Evolutionary conservation across 2,329 filamentous ascomycete species (phyloP), one percentile per base, ranked within the genome.

Genomic region (Chaetomium globosum): DNA sequence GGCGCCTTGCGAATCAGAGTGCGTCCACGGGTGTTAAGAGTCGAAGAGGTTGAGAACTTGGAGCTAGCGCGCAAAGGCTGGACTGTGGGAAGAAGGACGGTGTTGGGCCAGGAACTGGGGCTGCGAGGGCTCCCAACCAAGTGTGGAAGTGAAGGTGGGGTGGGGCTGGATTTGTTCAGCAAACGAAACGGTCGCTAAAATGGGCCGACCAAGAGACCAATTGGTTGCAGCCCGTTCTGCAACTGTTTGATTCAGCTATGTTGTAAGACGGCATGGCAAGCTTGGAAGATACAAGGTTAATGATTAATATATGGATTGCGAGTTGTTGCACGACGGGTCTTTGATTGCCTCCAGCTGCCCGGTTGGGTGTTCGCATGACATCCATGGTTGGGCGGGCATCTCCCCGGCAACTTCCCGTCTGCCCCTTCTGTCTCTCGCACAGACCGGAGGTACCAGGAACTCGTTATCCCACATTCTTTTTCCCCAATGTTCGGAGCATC

Each of bases 281-380:
- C n/a, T n/a, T n/a, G 39, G 39, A n/a, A 19, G 39, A 43, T n/a
- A 12, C 21, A 23, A 49, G 39, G 28, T 10, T 51, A 10, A 10
- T 36, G 39, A 28, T 10, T 43, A 43, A 43, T 43, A 43, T 43
- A 43, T 43, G 39, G 16, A 43, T 43, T 43, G 16, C 39, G 16
- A 13, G 39, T 43, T 43, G 39, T 43, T 43, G 39, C 39, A 43
- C 39, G 5, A 43, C 39, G 13, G 39, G 39, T 43, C 39, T 43
- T 43, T 43, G 16, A n/a, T 43, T 43, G 16, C 16, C 16, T 43
- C 39, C 39, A 43, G 7, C 39, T 54, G 23, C 28, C 33, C 19
- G 39, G 49, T 39, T 64, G n/a, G n/a, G 28, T 31, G 46, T 63
- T 64, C 10, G 33, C 56, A 64, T 64, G 62, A 51, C 49, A 64